A percentile compares a stretch with the other conserved stretches of the same genome.
Evolutionary conservation across 1,284 basidiomycete genomes (phyloP).

Genomic region (Melampsora larici-populina): DNA sequence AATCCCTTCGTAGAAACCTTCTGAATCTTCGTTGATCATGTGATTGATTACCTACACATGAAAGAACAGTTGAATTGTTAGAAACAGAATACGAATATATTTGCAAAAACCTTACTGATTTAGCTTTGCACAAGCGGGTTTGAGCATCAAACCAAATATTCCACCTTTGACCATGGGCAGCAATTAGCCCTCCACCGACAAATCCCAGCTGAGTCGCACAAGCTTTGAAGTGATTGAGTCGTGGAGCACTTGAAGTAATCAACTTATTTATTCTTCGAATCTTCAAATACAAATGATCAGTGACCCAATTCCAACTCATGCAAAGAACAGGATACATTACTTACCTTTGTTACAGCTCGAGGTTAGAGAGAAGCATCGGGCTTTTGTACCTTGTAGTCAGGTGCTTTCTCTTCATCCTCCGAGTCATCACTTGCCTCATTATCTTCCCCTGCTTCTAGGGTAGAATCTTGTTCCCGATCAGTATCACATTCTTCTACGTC

Average conservation of each 20-base stretch:
- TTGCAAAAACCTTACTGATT: neutral
- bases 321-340: no score
- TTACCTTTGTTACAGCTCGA: neutral
- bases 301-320: no score
- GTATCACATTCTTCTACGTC: neutral
- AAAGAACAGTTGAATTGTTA: no score
- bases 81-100: neutral
- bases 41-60: no score
- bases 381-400: no score
- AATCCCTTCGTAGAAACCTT: no score
- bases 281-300: no score
- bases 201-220: neutral
- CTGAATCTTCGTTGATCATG: no score
- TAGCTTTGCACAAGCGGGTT: conserved; percentile 1
- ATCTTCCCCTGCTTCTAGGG: neutral
- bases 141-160: neutral
- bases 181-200: no score
- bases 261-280: neutral
- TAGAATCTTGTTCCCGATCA: neutral
- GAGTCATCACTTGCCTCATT: no score
- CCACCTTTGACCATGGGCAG: no score
- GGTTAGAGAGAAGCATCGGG: neutral
- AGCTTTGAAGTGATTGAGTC: neutral
- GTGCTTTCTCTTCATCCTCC: neutral
- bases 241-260: neutral